Percentiles rank a stretch among this genome's conserved stretches.
Evolutionary conservation across 1,284 basidiomycete species (phyloP).

Genomic region (Rhizopogon parksii): DNA sequence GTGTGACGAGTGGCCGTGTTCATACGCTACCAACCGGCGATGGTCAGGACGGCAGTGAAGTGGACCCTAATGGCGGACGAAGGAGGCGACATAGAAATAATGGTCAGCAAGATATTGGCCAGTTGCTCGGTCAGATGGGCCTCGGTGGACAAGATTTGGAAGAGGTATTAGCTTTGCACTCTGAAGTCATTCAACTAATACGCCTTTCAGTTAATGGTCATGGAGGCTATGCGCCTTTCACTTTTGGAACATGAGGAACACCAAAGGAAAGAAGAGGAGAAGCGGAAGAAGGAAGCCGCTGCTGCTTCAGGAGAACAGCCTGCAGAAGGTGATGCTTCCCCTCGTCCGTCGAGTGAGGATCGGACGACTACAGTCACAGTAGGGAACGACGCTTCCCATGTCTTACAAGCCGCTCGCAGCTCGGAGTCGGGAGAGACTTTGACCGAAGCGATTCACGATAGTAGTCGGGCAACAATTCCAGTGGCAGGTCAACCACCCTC

Average conservation of each 20-base stretch:
- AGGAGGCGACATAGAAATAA: constrained; percentile 52
- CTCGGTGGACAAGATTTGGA: constrained; percentile 78
- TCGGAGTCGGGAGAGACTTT: constrained; percentile 9
- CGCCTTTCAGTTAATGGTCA: constrained; percentile 79
- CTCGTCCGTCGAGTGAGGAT: constrained; percentile 11
- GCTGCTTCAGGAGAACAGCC: constrained; percentile 18
- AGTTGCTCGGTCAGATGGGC: constrained; percentile 59
- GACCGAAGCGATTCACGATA: constrained; percentile 8
- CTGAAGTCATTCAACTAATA: constrained; percentile 10
- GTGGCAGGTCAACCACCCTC: constrained; percentile 31
- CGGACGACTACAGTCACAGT: background rate
- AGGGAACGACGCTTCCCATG: constrained; percentile 5
- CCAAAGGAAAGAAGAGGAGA: constrained; percentile 62
- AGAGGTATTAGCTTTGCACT: constrained; percentile 48
- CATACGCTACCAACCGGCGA: constrained; percentile 57
- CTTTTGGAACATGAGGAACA: constrained; percentile 87
- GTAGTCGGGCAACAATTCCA: constrained; percentile 23
- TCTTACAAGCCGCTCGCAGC: constrained; percentile 2
- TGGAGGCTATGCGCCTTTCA: constrained; percentile 97
- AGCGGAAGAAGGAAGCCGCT: constrained; percentile 41
- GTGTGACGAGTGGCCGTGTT: constrained; percentile 79
- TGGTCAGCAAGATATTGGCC: constrained; percentile 46
- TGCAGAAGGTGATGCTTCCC: constrained; percentile 14
- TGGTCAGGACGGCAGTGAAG: constrained; percentile 35
- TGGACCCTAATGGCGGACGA: constrained; percentile 36